Base-by-base conservation (phyloP, 2,329 filamentous ascomycete species). In the Orbilia oligospora region DNA sequence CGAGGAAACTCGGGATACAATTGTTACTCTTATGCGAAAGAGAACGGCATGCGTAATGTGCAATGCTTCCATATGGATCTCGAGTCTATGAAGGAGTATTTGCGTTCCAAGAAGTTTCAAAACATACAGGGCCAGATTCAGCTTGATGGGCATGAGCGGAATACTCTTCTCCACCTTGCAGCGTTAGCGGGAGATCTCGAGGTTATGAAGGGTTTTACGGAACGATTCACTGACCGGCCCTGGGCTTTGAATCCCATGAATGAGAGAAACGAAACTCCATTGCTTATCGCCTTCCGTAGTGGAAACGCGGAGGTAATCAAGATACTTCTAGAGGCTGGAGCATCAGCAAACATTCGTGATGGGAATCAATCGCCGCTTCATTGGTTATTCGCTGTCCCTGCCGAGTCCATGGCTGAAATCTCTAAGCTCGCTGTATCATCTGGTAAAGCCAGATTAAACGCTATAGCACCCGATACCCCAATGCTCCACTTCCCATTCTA, bases 401-500 rank as follows among this genome's bases (percentile, higher is more conserved):
- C 20, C 9, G 51, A 61, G 14, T 33, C 24, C 6, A 71, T 77
- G 61, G 22, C 24, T 5, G 63, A 71, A 10, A 64, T 71, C 24
- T 77, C 67, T 27, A 53, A 64, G 9, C 51, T 77, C 20, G 22
- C 71, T 14, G 51, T 77, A 20, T 58, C 67, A 6, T 49, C 30
- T 9, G 51, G 61, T 14, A 67, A 20, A n/a, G 73, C 48, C 5
- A 46, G 61, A 22, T 48, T 77, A 22, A 49, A 71, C 16, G 51
- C 49, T 16, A 61, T 67, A n/a, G 73, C 73, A 6, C 67, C 67
- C 6, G 67, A 71, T 20, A 77, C 51, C 0, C 61, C 67, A 1
- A 71, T 56, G 33, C 14, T 77, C 10, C 73, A 77, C 44, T 77
- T 77, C 53, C 73, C 73, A n/a, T 77, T 77, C 46, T 33, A 0